Evolutionary conservation across 768 basidiomycete species (phyloP).

Genomic region (Pleurotus eryngii): DNA sequence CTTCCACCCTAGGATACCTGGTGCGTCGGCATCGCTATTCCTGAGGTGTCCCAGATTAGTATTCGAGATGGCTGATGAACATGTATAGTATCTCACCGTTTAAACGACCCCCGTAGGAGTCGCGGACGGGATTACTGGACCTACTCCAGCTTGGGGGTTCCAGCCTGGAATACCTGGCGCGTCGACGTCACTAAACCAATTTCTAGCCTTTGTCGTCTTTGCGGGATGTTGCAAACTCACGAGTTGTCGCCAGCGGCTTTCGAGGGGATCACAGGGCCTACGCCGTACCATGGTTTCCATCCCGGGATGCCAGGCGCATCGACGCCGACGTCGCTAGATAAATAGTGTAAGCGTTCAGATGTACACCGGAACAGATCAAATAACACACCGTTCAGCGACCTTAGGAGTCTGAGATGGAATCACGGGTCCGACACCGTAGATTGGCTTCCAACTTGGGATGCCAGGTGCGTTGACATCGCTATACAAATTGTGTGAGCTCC

Average conservation of each 20-base stretch:
- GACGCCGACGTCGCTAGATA: neutral
- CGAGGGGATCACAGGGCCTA: neutral
- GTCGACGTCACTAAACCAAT: neutral
- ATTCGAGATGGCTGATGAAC: no score
- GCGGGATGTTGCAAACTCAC: no score
- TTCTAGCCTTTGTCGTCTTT: no score
- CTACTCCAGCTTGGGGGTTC: neutral
- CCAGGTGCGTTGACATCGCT: neutral
- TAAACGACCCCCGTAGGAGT: neutral
- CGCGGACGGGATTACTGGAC: neutral
- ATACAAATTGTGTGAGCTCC: neutral
- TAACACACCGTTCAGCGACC: no score
- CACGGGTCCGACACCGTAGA: neutral
- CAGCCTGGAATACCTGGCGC: neutral
- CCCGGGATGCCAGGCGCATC: neutral
- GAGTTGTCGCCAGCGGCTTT: neutral
- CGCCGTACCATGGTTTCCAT: neutral
- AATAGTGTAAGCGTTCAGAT: no score
- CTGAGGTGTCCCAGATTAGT: neutral
- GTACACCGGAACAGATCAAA: no score
- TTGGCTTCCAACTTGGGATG: neutral
- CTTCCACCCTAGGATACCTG: neutral
- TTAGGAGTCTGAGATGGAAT: neutral
- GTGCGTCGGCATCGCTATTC: neutral
- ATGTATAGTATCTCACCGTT: no score